Base-by-base conservation (phyloP, 805 yeast genomes). In the Isabelozyma rhagii region DNA sequence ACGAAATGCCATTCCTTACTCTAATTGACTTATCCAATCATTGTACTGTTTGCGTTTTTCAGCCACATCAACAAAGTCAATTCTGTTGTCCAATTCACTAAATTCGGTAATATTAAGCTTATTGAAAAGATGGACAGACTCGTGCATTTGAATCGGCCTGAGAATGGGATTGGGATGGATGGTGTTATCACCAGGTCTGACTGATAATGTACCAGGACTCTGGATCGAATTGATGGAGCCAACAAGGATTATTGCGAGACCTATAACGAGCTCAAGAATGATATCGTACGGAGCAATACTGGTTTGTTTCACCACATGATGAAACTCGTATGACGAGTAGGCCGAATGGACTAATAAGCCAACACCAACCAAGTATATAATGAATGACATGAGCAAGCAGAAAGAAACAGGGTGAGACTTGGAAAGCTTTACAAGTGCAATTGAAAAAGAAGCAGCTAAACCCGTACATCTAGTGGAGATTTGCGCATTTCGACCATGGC, bases 251-350 rank as follows among this genome's bases (percentile, higher is more conserved):
- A 81, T 41, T 2, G 75, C 50, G 6, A 82, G 67, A 1, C 84
- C 85, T 5, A 78, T 39, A 1, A 74, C 44, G 1, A 81, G 72
- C 59, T 85, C 90, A 14, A 80, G 46, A 31, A 70, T 60, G 21
- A 85, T 73, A 57, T 81, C 85, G 6, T 60, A 45, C 1, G 83
- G 82, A 41, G 78, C 55, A 10, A 57, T 48, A 5, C 43, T 39
- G 51, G 41, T 17, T 51, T 60, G 46, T 53, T 72, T 62, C 21
- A 61, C 48, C 36, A 74, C 62, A 56, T 74, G 77, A 56, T 75
- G 76, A 62, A 72, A 73, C 56, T 81, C 84, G 53, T 74, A 77
- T 2, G 84, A 73, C 6, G 85, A 81, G 54, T 78, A 80, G 1
- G 78, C 82, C 1, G 83, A 74, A 58, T 82, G 84, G 1, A 71